Percentiles rank a stretch among this genome's conserved stretches.
phyloP scores from a whole-genome alignment of 1,284 basidiomycete genomes.

The Hypsizygus ulmarius region DNA sequence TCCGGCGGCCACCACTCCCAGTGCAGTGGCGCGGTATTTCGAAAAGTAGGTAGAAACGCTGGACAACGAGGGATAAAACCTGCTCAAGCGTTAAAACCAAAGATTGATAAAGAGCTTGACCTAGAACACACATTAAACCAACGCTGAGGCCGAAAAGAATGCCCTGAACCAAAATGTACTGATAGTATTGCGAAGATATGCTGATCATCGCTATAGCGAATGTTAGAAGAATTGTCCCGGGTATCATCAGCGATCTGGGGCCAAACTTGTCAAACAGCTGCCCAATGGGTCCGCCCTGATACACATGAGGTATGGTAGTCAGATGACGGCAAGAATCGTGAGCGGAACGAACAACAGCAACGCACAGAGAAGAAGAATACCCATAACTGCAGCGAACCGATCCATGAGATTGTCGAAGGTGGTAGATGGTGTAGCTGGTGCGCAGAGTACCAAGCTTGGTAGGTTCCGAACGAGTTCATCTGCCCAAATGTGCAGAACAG shows the following conservation, averaged over 20 bases:
- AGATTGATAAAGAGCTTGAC: background rate
- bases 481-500: constrained; percentile 51
- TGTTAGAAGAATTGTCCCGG: constrained; percentile 41
- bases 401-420: constrained; percentile 49
- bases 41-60: constrained; percentile 55
- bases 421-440: constrained; percentile 40
- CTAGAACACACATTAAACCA: constrained; percentile 48
- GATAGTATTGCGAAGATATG: constrained; percentile 52
- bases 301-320: constrained; percentile 7
- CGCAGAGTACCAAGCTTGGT: constrained; percentile 45
- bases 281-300: constrained; percentile 50
- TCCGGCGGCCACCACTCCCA: constrained; percentile 53
- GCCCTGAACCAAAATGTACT: constrained; percentile 60
- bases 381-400: constrained; percentile 50
- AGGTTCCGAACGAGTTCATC: constrained; percentile 52
- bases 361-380: constrained; percentile 50
- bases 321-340: constrained; percentile 1
- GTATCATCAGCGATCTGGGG: constrained; percentile 43
- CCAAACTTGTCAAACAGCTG: constrained; percentile 50
- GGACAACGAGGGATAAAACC: constrained; percentile 56
- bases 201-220: constrained; percentile 52
- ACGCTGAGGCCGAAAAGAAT: constrained; percentile 58
- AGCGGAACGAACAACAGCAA: background rate
- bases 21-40: constrained; percentile 56
- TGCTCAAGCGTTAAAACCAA: constrained; percentile 21